phyloP scores from a whole-genome alignment of 176 grass and related monocot species.

The Aegilops umbellulata region DNA sequence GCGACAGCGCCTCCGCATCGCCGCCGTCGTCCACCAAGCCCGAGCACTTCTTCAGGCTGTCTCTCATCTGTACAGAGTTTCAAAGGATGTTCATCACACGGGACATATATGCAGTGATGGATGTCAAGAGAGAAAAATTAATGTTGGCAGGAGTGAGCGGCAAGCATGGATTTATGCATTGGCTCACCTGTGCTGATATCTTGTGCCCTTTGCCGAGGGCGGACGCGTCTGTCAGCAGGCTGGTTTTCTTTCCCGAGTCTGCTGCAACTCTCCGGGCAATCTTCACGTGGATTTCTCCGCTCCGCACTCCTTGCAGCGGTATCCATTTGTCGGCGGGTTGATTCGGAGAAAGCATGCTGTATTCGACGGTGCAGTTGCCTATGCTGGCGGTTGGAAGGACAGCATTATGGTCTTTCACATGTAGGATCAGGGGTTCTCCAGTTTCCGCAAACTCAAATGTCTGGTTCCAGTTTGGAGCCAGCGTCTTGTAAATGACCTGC shows the following conservation, averaged over 20 bases:
- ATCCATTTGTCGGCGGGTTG: slow-evolving; percentile 74
- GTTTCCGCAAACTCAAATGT: slow-evolving; percentile 81
- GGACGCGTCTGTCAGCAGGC: slow-evolving; percentile 23
- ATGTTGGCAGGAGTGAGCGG: background rate
- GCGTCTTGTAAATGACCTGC: slow-evolving; percentile 91
- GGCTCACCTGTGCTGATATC: slow-evolving; percentile 49
- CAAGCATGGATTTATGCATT: background rate
- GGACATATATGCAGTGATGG: background rate
- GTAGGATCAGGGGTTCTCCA: slow-evolving; percentile 61
- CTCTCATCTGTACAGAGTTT: slow-evolving; percentile 55
- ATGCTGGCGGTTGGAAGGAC: slow-evolving; percentile 80
- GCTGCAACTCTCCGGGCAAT: slow-evolving; percentile 39
- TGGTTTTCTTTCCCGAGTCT: slow-evolving; percentile 39
- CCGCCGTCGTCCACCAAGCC: slow-evolving; percentile 58
- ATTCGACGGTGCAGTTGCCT: slow-evolving; percentile 76
- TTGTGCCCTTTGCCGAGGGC: slow-evolving; percentile 47
- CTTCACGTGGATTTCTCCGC: slow-evolving; percentile 69
- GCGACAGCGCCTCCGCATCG: slow-evolving; percentile 59
- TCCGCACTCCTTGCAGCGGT: slow-evolving; percentile 78
- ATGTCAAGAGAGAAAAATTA: background rate
- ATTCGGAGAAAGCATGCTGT: slow-evolving; percentile 68
- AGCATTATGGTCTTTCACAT: slow-evolving; percentile 85
- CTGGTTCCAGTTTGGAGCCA: slow-evolving; percentile 80
- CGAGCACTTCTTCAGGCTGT: slow-evolving; percentile 57
- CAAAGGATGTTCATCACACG: background rate